Evolutionary conservation across 441 rosid genomes (phyloP), one percentile per base, ranked within the genome.

Genomic region (Macaranga tanarius): DNA sequence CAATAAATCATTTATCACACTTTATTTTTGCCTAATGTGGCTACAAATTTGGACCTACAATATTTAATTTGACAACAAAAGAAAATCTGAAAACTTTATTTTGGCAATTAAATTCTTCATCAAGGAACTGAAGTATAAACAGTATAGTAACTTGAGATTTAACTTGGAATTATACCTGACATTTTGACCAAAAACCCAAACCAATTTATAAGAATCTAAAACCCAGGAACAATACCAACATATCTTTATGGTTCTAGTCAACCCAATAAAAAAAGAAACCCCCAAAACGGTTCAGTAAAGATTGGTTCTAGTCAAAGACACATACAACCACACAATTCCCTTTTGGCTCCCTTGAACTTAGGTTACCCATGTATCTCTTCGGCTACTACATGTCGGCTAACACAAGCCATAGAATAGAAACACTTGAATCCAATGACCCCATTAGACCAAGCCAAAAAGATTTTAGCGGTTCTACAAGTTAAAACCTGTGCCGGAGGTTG

Each of bases 321-420:
- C 7, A 54, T 63, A 59, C 62, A 75, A 45, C 19, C 40, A 26
- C 81, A 66, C 70, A 69, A 73, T 73, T 72, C 73, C 67, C 67
- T 72, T 40, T 17, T 17, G 42, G 42, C 12, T 65, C 20, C 38
- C 20, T 40, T 4, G 54, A 67, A 60, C 31, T 61, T 22, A 75
- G 56, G 44, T 54, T 52, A 51, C 28, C 67, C 68, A 38, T 63
- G 51, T 13, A 56, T 1, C 38, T 2, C 11, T 45, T 34, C 23
- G 44, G 10, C 25, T 20, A 44, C 16, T 65, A 26, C 64, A 44
- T 54, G 75, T 65, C 47, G 47, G 57, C 38, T 44, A 65, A 63
- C 34, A n/a, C 10, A 67, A 52, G 57, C 64, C 71, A 23, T 69
- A 13, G 38, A 62, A 23, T 69, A 13, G 38, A 62, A 51, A 56